Percentiles rank a stretch among this genome's conserved stretches.
Conservation (phyloP, 768 basidiomycete genomes). For the Megacollybia marginata region DNA sequence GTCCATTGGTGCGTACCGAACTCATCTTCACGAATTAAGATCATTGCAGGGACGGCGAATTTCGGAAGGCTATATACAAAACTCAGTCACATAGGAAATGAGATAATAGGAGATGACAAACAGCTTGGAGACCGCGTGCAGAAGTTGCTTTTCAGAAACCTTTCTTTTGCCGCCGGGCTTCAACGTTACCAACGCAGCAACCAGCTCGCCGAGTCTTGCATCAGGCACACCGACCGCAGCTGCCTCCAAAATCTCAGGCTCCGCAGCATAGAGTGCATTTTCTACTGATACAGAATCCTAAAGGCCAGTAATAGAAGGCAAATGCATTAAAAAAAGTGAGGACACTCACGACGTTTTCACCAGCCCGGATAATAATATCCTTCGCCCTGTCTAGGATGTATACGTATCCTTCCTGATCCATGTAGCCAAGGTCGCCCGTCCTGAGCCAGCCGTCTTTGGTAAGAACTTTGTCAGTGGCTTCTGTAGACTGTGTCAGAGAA, state of each 20-base stretch:
- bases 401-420: constrained; percentile 51
- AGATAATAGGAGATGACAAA: constrained; percentile 15
- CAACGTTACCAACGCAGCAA: constrained; percentile 44
- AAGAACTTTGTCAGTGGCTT: constrained; percentile 22
- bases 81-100: constrained; percentile 5
- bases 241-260: constrained; percentile 46
- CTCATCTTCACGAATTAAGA: constrained; percentile 36
- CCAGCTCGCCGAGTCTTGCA: constrained; percentile 50
- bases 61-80: constrained; percentile 30
- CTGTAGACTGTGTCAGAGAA: neutral
- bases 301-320: neutral
- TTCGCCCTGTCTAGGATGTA: constrained; percentile 49
- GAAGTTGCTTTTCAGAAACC: constrained; percentile 42
- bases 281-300: constrained; percentile 56
- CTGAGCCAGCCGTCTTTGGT: constrained; percentile 51
- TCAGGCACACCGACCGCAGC: constrained; percentile 57
- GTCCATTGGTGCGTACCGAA: constrained; percentile 31
- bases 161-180: constrained; percentile 35
- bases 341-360: constrained; percentile 53
- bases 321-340: constrained; percentile 10
- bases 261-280: constrained; percentile 45
- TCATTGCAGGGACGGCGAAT: constrained; percentile 58
- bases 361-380: constrained; percentile 49
- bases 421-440: constrained; percentile 46
- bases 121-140: constrained; percentile 36